Evolutionary conservation across 192 early-diverging fungal genomes (phyloP).

Genomic region (Coemansia brasiliensis): DNA sequence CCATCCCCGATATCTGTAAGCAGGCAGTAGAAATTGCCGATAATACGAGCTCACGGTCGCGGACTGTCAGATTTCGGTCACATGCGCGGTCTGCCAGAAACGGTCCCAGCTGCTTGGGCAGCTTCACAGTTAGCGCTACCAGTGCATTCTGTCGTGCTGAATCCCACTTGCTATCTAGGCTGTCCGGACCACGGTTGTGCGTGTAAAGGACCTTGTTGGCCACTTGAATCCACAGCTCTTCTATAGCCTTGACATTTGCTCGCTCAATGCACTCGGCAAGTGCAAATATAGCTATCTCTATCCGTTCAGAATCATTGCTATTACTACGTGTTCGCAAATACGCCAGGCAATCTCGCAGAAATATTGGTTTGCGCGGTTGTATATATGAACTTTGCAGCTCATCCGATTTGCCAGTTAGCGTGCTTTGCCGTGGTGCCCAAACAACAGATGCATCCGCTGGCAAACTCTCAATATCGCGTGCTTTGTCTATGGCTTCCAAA

Average conservation of each 20-base stretch:
- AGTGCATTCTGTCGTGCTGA: slow-evolving; percentile 19
- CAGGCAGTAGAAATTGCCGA: slow-evolving; percentile 46
- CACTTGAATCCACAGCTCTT: slow-evolving; percentile 34
- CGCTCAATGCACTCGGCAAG: slow-evolving; percentile 25
- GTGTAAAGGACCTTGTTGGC: slow-evolving; percentile 34
- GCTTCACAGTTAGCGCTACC: slow-evolving; percentile 25
- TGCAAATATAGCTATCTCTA: slow-evolving; percentile 31
- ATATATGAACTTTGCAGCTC: slow-evolving; percentile 30
- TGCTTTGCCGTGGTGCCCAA: slow-evolving; percentile 29
- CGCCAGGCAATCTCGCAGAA: slow-evolving; percentile 41
- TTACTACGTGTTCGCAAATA: slow-evolving; percentile 21
- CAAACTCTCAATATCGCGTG: slow-evolving; percentile 13
- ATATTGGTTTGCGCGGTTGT: slow-evolving; percentile 38
- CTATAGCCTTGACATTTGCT: slow-evolving; percentile 22
- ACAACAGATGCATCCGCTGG: slow-evolving; percentile 4
- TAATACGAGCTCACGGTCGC: slow-evolving; percentile 42
- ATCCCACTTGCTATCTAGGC: slow-evolving; percentile 35
- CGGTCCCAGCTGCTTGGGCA: slow-evolving; percentile 30
- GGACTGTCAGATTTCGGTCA: slow-evolving; percentile 40
- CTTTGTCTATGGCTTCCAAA: slow-evolving; percentile 10
- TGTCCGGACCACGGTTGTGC: slow-evolving; percentile 45
- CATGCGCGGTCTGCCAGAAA: slow-evolving; percentile 44
- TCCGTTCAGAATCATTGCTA: slow-evolving; percentile 10
- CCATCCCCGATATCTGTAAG: slow-evolving; percentile 22
- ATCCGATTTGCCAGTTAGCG: slow-evolving; percentile 13